Percentiles rank a stretch among this genome's conserved stretches.
phyloP scores from a whole-genome alignment of 1,284 basidiomycete species.

The Ustilago curta region DNA sequence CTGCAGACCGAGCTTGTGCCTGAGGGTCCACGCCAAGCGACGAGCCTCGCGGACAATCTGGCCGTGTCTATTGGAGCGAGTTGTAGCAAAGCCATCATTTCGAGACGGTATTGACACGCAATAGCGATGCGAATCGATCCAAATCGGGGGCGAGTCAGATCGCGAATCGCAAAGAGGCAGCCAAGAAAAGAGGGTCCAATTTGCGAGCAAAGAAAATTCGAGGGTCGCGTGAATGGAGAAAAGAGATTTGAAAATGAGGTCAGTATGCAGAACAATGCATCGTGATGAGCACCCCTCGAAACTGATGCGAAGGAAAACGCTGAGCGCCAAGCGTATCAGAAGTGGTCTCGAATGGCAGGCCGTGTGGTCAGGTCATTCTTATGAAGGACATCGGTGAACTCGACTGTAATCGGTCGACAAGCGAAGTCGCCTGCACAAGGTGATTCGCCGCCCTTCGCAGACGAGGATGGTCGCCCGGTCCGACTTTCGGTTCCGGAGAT shows the following conservation, averaged over 20 bases:
- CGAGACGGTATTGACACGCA: neutral
- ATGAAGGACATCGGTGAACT: no score
- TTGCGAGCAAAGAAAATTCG: neutral
- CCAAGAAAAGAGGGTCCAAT: constrained; percentile 18
- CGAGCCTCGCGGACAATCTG: constrained; percentile 46
- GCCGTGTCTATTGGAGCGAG: constrained; percentile 25
- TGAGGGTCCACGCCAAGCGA: constrained; percentile 53
- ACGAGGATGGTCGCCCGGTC: neutral
- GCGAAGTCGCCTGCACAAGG: constrained; percentile 1
- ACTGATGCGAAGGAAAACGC: neutral
- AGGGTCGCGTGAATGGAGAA: neutral
- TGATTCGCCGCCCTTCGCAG: neutral
- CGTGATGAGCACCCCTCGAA: constrained; percentile 6
- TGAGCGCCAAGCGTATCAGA: neutral
- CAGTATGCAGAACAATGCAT: constrained; percentile 39
- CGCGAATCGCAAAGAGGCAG: constrained; percentile 1
- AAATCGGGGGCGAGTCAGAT: constrained; percentile 1
- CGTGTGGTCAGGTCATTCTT: neutral
- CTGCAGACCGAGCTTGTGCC: constrained; percentile 55
- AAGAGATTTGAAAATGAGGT: constrained; percentile 12
- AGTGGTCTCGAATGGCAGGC: neutral
- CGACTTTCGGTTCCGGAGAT: constrained; percentile 1
- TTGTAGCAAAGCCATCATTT: neutral
- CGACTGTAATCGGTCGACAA: neutral
- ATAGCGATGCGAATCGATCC: neutral